These are phyloP conservation scores for Cornus suecica DNA, from an alignment of 148 eudicot species.

Conservation along the genomic window DNA sequence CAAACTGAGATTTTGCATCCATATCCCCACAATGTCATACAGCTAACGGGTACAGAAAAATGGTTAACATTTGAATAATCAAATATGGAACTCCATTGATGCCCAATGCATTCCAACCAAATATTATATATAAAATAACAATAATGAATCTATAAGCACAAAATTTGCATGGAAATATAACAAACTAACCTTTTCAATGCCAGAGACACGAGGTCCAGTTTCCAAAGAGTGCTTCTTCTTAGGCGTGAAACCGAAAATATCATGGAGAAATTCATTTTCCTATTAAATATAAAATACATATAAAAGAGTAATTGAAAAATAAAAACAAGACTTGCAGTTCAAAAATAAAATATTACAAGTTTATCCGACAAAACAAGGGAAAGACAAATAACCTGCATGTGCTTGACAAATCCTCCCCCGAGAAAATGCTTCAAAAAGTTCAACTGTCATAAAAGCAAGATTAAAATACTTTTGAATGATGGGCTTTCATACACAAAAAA, in stretches of 20 bases:
- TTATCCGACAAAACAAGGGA: not conserved
- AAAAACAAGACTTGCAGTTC: not conserved
- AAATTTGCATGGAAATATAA: not conserved
- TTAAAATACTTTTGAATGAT: not conserved
- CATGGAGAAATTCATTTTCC: slow-evolving; percentile 89
- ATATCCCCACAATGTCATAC: not conserved
- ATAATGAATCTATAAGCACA: not conserved
- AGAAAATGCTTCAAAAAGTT: slow-evolving; percentile 83
- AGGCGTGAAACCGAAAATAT: slow-evolving; percentile 80
- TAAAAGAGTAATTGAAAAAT: not conserved
- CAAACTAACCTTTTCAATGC: slow-evolving; percentile 64
- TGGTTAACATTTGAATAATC: not conserved
- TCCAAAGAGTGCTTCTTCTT: slow-evolving; percentile 46
- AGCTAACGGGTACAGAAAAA: not conserved
- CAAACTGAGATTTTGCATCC: not conserved
- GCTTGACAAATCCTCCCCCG: slow-evolving; percentile 82
- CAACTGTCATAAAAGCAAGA: slow-evolving; percentile 35
- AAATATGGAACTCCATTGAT: too few relatives aligned
- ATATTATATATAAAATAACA: not conserved
- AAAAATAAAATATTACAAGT: not conserved
- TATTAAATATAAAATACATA: slow-evolving; percentile 15
- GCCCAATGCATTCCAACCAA: too few relatives aligned
- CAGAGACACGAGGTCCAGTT: slow-evolving; percentile 35
- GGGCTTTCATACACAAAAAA: not conserved
- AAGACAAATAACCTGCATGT: slow-evolving; percentile 67